Base-by-base conservation (phyloP, 768 basidiomycete species). In the Termitomyces sp. region DNA sequence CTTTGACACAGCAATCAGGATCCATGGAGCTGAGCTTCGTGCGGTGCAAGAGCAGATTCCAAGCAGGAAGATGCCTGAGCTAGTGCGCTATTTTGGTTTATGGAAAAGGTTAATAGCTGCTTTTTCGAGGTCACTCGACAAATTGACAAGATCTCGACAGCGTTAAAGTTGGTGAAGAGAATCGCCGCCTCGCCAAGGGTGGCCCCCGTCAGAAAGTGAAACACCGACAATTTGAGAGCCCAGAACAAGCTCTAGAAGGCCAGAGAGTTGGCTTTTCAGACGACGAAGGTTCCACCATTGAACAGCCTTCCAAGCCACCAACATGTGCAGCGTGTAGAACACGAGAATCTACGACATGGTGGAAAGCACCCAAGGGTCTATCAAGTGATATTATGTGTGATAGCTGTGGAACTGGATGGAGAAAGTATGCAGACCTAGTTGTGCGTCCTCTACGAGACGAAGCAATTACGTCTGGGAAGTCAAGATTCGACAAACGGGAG, bases 351-450 rank as follows among this genome's bases (percentile, higher is more conserved):
- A 78, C 78, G 37, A 74, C 72, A 3, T 97, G 94, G 94, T 97
- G 92, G 92, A 91, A 90, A 69, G 92, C 93, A 15, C 94, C 94
- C 2, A 91, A 91, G 67, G 90, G 88, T 22, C 79, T 95, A n/a
- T 70, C 78, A 0, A 88, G 88, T 2, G 80, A 79, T 58, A 81
- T 93, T 39, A 83, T 96, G 54, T 97, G 94, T 68, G 91, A 95
- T 47, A 78, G 71, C 29, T 97, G 94, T 66, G 94, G 94, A 13
- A 81, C 84, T 46, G 89, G 88, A 62, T 97, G 92, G 88, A 79
- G 94, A 64, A 97, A 95, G 72, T 97, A 97, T 68, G 94, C 92
- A 0, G 93, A 95, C 63, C 76, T 94, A 50, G 91, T 87, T 63
- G 85, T 89, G 26, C 78, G 89, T 42, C 85, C 86, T 9, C 57